phyloP scores from a whole-genome alignment of 2,329 filamentous ascomycete species.

The Penicillium brevicompactum region DNA sequence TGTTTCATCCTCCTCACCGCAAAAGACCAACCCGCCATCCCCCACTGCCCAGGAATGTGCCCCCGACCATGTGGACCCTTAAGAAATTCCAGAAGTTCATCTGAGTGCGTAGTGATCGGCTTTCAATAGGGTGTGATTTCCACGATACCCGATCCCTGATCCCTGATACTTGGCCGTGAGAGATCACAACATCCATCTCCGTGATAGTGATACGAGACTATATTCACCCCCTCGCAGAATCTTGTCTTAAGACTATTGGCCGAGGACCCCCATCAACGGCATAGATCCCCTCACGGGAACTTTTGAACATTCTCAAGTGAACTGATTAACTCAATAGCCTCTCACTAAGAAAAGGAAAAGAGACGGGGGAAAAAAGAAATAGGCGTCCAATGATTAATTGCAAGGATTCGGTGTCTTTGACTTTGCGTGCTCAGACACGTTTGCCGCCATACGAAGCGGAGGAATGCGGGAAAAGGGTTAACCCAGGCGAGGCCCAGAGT shows the following conservation, averaged over 20 bases:
- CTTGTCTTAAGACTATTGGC: neutral
- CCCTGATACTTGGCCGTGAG: too few relatives aligned
- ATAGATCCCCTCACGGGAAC: neutral
- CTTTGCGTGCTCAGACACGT: slow-evolving; percentile 4
- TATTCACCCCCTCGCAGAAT: slow-evolving; percentile 3
- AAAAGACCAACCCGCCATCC: slow-evolving; percentile 5
- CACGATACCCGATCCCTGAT: too few relatives aligned
- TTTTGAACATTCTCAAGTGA: neutral
- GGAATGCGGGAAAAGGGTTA: slow-evolving; percentile 5
- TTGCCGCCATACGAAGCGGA: neutral
- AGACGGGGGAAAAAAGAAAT: neutral
- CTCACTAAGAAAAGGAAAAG: too few relatives aligned
- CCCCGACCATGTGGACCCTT: slow-evolving; percentile 9
- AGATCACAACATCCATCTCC: too few relatives aligned
- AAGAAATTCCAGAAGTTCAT: slow-evolving; percentile 6
- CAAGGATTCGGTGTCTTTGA: neutral
- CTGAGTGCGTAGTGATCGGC: neutral
- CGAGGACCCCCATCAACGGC: too few relatives aligned
- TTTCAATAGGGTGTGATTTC: too few relatives aligned
- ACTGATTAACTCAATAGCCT: neutral
- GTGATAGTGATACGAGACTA: too few relatives aligned
- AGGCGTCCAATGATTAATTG: neutral
- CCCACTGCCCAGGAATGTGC: slow-evolving; percentile 10
- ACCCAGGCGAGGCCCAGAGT: neutral
- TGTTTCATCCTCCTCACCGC: slow-evolving; percentile 14